Conservation (phyloP, 2,329 filamentous ascomycete species). For the Hirsutella minnesotensis region DNA sequence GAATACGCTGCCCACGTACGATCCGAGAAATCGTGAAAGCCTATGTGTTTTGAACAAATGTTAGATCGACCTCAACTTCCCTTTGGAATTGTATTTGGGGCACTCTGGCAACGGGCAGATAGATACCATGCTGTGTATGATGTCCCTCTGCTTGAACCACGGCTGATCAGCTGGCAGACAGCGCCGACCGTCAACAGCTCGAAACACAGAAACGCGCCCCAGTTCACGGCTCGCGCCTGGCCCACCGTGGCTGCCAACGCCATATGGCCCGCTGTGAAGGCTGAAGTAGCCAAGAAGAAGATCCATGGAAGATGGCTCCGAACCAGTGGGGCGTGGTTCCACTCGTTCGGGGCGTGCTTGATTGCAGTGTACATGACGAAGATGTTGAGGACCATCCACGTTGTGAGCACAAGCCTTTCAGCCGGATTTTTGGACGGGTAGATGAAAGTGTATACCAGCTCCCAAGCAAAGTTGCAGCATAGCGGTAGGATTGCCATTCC, state of each 20-base stretch:
- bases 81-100: too few species aligned
- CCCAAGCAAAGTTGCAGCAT: constrained; percentile 3
- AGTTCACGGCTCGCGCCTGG: background rate
- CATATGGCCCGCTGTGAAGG: constrained; percentile 1
- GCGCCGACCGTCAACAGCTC: constrained; percentile 1
- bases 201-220: constrained; percentile 1
- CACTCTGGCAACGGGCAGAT: background rate
- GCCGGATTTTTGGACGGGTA: background rate
- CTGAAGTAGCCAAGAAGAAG: background rate
- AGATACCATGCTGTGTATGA: constrained; percentile 1
- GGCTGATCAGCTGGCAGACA: constrained; percentile 1
- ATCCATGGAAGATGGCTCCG: background rate
- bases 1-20: background rate
- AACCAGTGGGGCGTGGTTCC: constrained; percentile 2
- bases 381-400: constrained; percentile 1
- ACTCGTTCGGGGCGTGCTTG: constrained; percentile 1
- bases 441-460: constrained; percentile 1
- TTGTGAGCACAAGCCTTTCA: background rate
- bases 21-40: constrained; percentile 2
- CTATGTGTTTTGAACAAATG: background rate
- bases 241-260: constrained; percentile 1
- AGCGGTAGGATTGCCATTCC: constrained; percentile 2
- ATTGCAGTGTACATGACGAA: constrained; percentile 3
- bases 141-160: background rate
- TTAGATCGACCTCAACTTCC: background rate